Evolutionary conservation across 2,329 filamentous ascomycete genomes (phyloP).

Genomic region (Pseudogymnoascus sp.): DNA sequence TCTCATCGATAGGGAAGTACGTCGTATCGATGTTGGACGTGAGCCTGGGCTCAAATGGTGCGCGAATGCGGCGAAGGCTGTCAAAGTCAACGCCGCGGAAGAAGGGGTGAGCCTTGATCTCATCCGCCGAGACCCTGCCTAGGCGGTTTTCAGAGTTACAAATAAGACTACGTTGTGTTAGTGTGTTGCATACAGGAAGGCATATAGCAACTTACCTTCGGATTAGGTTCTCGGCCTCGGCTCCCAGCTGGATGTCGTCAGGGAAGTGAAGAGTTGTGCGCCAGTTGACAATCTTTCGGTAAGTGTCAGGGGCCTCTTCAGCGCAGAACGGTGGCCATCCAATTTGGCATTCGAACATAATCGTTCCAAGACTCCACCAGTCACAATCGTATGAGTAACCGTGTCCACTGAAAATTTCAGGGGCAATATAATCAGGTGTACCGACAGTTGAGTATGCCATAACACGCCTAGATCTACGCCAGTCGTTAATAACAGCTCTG

Average conservation of each 20-base stretch:
- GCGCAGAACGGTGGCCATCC: constrained; percentile 99
- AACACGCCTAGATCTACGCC: constrained; percentile 88
- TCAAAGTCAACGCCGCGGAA: constrained; percentile 97
- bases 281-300: constrained; percentile 99
- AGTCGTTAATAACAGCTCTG: constrained; percentile 95
- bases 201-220: constrained; percentile 57
- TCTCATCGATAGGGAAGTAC: constrained; percentile 98
- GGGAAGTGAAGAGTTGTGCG: constrained; percentile 92
- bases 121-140: constrained; percentile 75
- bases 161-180: constrained; percentile 58
- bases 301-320: constrained; percentile 94
- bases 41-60: constrained; percentile 90
- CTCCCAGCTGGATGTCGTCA: constrained; percentile 81
- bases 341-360: constrained; percentile 99
- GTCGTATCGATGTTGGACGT: constrained; percentile 92
- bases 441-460: constrained; percentile 98
- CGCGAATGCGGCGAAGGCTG: constrained; percentile 81
- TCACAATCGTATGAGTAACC: constrained; percentile 96
- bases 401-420: constrained; percentile 94
- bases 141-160: constrained; percentile 91
- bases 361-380: constrained; percentile 98
- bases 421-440: constrained; percentile 96
- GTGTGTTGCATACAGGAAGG: not conserved
- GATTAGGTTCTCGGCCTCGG: constrained; percentile 86
- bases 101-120: constrained; percentile 91